phyloP scores from a whole-genome alignment of 2,329 filamentous ascomycete species.

The Trichoderma endophyticum region DNA sequence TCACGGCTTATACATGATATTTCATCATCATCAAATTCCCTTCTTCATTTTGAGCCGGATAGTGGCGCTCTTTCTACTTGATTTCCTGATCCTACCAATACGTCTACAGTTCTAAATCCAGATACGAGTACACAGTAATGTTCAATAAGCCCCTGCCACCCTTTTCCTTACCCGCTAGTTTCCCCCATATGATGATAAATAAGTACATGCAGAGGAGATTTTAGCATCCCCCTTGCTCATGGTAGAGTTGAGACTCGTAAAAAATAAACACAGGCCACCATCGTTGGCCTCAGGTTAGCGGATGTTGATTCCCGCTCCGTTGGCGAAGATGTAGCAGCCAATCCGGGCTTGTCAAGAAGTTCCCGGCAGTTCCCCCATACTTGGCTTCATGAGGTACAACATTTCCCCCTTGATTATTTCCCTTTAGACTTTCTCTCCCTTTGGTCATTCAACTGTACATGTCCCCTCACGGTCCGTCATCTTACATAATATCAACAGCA shows the following conservation, averaged over 20 bases:
- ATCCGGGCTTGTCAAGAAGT: conserved; percentile 10
- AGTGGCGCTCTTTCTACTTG: neutral
- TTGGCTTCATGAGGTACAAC: neutral
- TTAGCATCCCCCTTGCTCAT: conserved; percentile 5
- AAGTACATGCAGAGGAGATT: conserved; percentile 17
- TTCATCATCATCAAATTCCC: neutral
- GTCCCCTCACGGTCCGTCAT: neutral
- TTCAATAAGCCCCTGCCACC: conserved; percentile 1
- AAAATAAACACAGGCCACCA: conserved; percentile 4
- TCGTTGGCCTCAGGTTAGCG: neutral
- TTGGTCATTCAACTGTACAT: neutral
- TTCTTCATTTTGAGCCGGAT: neutral
- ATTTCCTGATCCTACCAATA: conserved; percentile 5
- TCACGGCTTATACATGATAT: neutral
- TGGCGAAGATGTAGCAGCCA: conserved; percentile 4
- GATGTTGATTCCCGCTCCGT: neutral
- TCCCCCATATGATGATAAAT: conserved; percentile 12
- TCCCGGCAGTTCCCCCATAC: conserved; percentile 12
- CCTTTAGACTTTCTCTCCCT: neutral
- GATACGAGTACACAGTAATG: conserved; percentile 15
- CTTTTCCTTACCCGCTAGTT: neutral
- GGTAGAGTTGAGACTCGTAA: conserved; percentile 22
- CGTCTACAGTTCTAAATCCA: conserved; percentile 20
- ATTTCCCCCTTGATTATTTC: neutral
- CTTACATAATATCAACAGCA: neutral